phyloP scores from a whole-genome alignment of 2,329 filamentous ascomycete genomes.

The Fusarium sp. region DNA sequence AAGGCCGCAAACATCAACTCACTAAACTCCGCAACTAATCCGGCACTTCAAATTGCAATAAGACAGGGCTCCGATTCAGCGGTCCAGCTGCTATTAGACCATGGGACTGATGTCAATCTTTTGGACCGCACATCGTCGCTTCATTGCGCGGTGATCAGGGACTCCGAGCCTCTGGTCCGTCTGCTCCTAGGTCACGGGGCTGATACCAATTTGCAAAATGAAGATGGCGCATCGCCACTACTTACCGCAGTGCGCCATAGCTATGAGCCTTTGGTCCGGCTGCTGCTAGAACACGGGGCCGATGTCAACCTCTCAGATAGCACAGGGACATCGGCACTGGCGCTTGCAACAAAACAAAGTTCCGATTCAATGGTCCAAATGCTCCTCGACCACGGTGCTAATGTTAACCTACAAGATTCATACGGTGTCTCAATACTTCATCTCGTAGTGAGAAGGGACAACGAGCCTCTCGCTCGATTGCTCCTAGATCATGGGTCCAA shows the following conservation, averaged over 20 bases:
- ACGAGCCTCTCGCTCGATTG: too few relatives aligned
- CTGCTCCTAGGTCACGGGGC: not conserved
- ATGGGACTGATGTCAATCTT: not conserved
- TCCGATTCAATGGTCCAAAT: too few relatives aligned
- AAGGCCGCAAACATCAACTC: too few relatives aligned
- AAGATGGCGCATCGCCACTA: not conserved
- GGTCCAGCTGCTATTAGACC: not conserved
- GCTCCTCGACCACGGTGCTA: too few relatives aligned
- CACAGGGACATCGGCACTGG: not conserved
- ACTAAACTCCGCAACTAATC: too few relatives aligned
- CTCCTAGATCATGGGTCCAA: too few relatives aligned
- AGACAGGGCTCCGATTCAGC: too few relatives aligned
- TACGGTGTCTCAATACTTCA: too few relatives aligned
- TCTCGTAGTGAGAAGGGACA: too few relatives aligned
- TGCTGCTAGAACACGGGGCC: not conserved
- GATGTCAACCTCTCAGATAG: too few relatives aligned
- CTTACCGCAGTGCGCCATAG: not conserved
- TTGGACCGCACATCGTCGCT: not conserved
- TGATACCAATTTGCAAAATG: not conserved
- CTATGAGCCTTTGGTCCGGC: not conserved
- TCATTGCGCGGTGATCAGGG: not conserved
- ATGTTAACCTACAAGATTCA: too few relatives aligned
- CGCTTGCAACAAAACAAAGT: not conserved
- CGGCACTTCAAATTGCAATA: too few relatives aligned
- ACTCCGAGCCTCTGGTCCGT: not conserved